A percentile compares a stretch with the other conserved stretches of the same genome.
Evolutionary conservation across 805 yeast species (phyloP).

Genomic region (Candida palmyrensis): DNA sequence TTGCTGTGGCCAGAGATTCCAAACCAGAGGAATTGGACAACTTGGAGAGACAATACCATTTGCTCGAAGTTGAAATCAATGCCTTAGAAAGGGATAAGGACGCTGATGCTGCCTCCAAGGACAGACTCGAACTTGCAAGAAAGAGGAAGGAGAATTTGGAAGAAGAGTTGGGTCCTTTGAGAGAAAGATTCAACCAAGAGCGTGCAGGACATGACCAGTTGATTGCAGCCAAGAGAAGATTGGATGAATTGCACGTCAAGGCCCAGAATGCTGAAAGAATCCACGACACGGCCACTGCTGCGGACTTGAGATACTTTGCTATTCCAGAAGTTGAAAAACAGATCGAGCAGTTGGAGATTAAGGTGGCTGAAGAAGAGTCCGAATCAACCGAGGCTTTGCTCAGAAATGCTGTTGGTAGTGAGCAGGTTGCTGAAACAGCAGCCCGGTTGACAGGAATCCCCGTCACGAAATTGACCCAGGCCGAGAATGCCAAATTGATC

Average conservation of each 20-base stretch:
- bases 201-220: slow-evolving; percentile 88
- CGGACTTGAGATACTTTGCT: slow-evolving; percentile 94
- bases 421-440: slow-evolving; percentile 93
- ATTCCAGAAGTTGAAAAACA: slow-evolving; percentile 85
- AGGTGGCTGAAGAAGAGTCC: slow-evolving; percentile 73
- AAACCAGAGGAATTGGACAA: slow-evolving; percentile 95
- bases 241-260: slow-evolving; percentile 89
- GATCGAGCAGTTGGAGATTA: slow-evolving; percentile 68
- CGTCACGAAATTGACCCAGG: slow-evolving; percentile 87
- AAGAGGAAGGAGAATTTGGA: slow-evolving; percentile 77
- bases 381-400: slow-evolving; percentile 60
- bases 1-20: slow-evolving; percentile 97
- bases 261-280: slow-evolving; percentile 97
- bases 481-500: slow-evolving; percentile 89
- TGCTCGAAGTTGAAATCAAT: slow-evolving; percentile 91
- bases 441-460: slow-evolving; percentile 97
- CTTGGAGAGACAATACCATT: slow-evolving; percentile 86
- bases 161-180: slow-evolving; percentile 79
- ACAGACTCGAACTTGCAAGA: slow-evolving; percentile 74
- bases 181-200: slow-evolving; percentile 82
- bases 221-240: slow-evolving; percentile 80
- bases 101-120: slow-evolving; percentile 77
- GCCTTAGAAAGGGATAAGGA: slow-evolving; percentile 95
- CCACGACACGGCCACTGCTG: slow-evolving; percentile 89
- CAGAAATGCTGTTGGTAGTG: slow-evolving; percentile 86